A percentile compares a stretch with the other conserved stretches of the same genome.
These are phyloP conservation scores for Aurantiochytrium sp. DNA, from an alignment of 108 stramenopile species.

Conservation along the genomic window DNA sequence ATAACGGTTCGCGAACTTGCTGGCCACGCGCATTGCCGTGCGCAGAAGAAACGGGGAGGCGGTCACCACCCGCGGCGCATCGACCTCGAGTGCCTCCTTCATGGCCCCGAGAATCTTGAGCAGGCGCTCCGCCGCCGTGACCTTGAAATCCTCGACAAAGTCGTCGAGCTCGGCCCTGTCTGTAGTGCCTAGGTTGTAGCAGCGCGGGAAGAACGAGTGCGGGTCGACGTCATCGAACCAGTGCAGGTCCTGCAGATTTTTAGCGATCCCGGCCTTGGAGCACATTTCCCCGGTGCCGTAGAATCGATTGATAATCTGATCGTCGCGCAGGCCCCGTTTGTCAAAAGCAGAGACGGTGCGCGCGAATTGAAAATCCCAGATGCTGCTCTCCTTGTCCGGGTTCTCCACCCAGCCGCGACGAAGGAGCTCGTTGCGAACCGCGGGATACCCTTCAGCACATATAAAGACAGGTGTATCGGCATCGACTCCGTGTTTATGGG, in stretches of 20 bases:
- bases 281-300: conserved; percentile 54
- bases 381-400: conserved; percentile 49
- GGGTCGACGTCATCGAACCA: conserved; percentile 47
- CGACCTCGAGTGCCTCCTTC: neutral
- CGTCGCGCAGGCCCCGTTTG: conserved; percentile 36
- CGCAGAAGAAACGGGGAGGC: neutral
- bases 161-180: conserved; percentile 25
- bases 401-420: conserved; percentile 60
- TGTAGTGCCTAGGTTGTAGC: conserved; percentile 50
- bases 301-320: conserved; percentile 61
- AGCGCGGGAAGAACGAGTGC: conserved; percentile 50
- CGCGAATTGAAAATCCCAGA: conserved; percentile 61
- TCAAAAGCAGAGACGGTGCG: conserved; percentile 34
- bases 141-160: conserved; percentile 57
- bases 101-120: conserved; percentile 43
- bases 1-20: neutral
- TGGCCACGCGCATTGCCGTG: neutral
- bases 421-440: conserved; percentile 53
- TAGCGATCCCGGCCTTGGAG: conserved; percentile 54
- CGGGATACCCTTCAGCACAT: conserved; percentile 66
- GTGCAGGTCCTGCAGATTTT: conserved; percentile 39
- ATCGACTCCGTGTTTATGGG: conserved; percentile 43
- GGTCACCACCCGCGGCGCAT: no score
- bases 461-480: conserved; percentile 44
- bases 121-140: conserved; percentile 39